These are phyloP conservation scores for Lobulomyces angularis DNA, from an alignment of 192 early-diverging fungal genomes.

Conservation along the genomic window DNA sequence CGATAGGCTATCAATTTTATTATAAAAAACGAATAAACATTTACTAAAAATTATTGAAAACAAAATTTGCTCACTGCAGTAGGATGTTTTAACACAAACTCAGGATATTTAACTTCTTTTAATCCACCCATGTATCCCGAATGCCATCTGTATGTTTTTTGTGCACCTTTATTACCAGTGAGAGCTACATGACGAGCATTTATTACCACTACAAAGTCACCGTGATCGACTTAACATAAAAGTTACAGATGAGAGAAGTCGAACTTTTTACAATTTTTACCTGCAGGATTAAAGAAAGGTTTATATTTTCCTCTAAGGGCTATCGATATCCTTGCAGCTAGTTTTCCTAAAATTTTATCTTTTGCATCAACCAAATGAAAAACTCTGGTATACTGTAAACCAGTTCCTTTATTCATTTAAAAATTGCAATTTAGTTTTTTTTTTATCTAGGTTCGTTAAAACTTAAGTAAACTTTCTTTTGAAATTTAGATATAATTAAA, in stretches of 20 bases:
- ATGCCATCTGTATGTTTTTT: conserved; percentile 82
- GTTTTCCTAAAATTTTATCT: conserved; percentile 72
- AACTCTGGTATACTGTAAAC: conserved; percentile 60
- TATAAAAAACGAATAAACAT: not conserved
- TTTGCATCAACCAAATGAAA: conserved; percentile 88
- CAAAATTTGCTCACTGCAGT: conserved; percentile 41
- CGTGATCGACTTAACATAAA: conserved; percentile 73
- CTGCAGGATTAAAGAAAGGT: conserved; percentile 77
- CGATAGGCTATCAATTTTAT: conserved; percentile 36
- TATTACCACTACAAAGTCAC: conserved; percentile 92
- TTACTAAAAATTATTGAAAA: not conserved
- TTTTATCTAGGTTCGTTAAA: too few relatives aligned
- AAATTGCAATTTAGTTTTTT: too few relatives aligned
- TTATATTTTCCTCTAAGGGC: conserved; percentile 96
- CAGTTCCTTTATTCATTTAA: too few relatives aligned
- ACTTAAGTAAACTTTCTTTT: too few relatives aligned
- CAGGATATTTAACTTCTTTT: conserved; percentile 63
- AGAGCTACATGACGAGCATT: conserved; percentile 72
- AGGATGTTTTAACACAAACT: conserved; percentile 63
- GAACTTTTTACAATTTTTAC: conserved; percentile 22
- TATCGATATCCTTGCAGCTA: conserved; percentile 72
- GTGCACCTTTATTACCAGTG: conserved; percentile 69
- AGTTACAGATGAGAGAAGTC: too few relatives aligned
- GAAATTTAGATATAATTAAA: too few relatives aligned
- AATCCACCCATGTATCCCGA: conserved; percentile 75